Percentiles rank a stretch among this genome's conserved stretches.
phyloP scores from a whole-genome alignment of 2,329 filamentous ascomycete species.

The Cryphonectria parasitica region DNA sequence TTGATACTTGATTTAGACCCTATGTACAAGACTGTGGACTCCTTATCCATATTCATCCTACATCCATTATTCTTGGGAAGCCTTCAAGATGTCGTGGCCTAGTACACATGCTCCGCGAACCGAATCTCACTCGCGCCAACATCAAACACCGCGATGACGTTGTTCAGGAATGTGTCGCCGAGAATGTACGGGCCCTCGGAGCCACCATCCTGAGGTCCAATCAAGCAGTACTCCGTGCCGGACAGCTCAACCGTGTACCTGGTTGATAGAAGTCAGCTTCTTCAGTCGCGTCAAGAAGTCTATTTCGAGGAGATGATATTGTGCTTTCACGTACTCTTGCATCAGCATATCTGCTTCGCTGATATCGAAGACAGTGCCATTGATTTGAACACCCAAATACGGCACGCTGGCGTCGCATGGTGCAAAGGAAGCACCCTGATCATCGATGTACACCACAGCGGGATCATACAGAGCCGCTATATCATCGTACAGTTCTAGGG shows the following conservation, averaged over 20 bases:
- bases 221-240: conserved; percentile 5
- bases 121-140: conserved; percentile 23
- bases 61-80: not conserved
- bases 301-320: not conserved
- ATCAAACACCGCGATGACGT: conserved; percentile 25
- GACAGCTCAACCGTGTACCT: not conserved
- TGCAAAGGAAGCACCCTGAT: conserved; percentile 33
- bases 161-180: conserved; percentile 27
- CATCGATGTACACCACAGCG: conserved; percentile 31
- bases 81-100: not conserved
- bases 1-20: not conserved
- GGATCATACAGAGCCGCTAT: conserved; percentile 35
- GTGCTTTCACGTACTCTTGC: conserved; percentile 4
- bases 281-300: not conserved
- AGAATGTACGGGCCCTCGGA: conserved; percentile 19
- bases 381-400: conserved; percentile 13
- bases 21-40: not conserved
- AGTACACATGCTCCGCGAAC: conserved; percentile 17
- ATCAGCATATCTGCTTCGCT: conserved; percentile 22
- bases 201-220: conserved; percentile 15
- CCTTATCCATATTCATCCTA: not conserved
- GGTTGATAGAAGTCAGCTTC: not conserved
- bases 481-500: conserved; percentile 32
- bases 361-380: conserved; percentile 20
- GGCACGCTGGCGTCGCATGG: conserved; percentile 37